Evolutionary conservation across 2,329 filamentous ascomycete species (phyloP).

Genomic region (Fusarium xylarioides): DNA sequence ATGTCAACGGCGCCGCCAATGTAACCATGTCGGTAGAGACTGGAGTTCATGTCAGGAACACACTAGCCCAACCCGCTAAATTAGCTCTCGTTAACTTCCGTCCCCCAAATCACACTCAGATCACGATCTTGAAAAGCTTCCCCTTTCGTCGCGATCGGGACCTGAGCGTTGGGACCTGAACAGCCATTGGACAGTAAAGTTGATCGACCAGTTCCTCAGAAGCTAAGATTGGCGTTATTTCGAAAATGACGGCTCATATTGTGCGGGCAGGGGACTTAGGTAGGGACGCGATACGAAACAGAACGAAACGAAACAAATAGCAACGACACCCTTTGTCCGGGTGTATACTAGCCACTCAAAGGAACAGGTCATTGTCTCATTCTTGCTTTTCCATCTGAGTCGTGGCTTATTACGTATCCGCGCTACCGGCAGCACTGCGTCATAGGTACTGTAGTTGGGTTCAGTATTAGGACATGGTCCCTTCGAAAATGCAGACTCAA

Average conservation of each 20-base stretch:
- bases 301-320: not conserved
- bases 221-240: not conserved
- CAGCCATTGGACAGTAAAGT: not conserved
- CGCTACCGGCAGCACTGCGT: not conserved
- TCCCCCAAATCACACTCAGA: not conserved
- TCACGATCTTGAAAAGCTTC: not conserved
- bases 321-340: not conserved
- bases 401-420: not conserved
- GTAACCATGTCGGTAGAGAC: not conserved
- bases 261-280: not conserved
- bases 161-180: not conserved
- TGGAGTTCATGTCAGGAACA: not conserved
- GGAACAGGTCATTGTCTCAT: not conserved
- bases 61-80: not conserved
- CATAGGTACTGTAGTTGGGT: not conserved
- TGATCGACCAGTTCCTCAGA: not conserved
- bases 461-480: not conserved
- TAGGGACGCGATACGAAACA: not conserved
- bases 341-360: not conserved
- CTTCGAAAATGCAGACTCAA: conserved; percentile 10
- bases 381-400: not conserved
- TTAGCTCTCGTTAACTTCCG: not conserved
- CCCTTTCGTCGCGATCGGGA: not conserved
- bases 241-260: not conserved
- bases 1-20: not conserved